Percentiles rank a stretch among this genome's conserved stretches.
Evolutionary conservation across 2,329 filamentous ascomycete species (phyloP).

Genomic region (Penicillium sp.): DNA sequence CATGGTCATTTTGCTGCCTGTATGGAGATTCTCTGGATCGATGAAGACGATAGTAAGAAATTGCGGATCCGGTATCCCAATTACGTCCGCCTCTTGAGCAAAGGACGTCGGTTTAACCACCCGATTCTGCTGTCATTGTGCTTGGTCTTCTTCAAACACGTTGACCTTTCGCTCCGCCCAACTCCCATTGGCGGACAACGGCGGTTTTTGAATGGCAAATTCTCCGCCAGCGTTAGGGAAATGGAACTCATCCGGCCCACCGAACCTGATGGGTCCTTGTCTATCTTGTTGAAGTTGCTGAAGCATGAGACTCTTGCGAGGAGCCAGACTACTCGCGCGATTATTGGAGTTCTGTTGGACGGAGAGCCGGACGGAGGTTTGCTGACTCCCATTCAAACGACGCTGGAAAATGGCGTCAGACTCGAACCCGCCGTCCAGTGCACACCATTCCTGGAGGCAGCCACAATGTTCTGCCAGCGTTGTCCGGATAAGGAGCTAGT

Average conservation of each 20-base stretch:
- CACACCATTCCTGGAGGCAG: slow-evolving; percentile 59
- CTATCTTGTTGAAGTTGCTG: slow-evolving; percentile 61
- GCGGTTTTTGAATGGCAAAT: slow-evolving; percentile 27
- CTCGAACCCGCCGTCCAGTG: slow-evolving; percentile 49
- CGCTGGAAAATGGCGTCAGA: slow-evolving; percentile 55
- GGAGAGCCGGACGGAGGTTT: slow-evolving; percentile 52
- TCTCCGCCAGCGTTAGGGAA: slow-evolving; percentile 36
- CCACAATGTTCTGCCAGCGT: slow-evolving; percentile 52
- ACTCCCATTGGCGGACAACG: slow-evolving; percentile 28
- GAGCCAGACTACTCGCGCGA: slow-evolving; percentile 50
- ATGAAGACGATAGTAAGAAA: slow-evolving; percentile 49
- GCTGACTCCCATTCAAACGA: slow-evolving; percentile 49
- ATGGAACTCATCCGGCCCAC: slow-evolving; percentile 33
- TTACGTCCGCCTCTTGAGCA: slow-evolving; percentile 45
- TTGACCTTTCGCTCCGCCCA: slow-evolving; percentile 38
- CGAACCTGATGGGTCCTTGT: slow-evolving; percentile 34
- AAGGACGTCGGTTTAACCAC: slow-evolving; percentile 47
- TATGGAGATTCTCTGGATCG: slow-evolving; percentile 61
- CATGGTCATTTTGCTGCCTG: slow-evolving; percentile 59
- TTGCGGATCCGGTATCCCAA: slow-evolving; percentile 54
- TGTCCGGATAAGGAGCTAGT: slow-evolving; percentile 39
- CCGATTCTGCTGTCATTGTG: slow-evolving; percentile 44
- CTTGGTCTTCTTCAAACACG: slow-evolving; percentile 35
- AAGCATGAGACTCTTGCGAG: slow-evolving; percentile 56
- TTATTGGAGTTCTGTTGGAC: slow-evolving; percentile 59